Evolutionary conservation across 495 filamentous ascomycete genomes (phyloP).

Genomic region (Neurospora sp.): DNA sequence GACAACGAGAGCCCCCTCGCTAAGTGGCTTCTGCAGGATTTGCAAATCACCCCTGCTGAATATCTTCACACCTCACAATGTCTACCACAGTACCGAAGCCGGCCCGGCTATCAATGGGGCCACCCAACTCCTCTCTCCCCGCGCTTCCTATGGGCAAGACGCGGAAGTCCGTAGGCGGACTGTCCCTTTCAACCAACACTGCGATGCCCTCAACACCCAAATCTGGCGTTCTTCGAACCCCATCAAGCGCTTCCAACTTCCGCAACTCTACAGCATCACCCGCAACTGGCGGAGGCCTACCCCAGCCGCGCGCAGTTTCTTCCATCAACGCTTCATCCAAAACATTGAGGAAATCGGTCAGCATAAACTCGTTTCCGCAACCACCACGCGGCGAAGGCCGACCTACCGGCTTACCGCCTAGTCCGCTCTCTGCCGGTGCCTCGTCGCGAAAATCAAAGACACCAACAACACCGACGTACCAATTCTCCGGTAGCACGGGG

Average conservation of each 20-base stretch:
- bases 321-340: constrained; percentile 44
- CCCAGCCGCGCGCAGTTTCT: constrained; percentile 39
- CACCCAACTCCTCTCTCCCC: constrained; percentile 56
- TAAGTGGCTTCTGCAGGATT: neutral
- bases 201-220: constrained; percentile 41
- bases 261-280: constrained; percentile 33
- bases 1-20: neutral
- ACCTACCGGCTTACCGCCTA: constrained; percentile 45
- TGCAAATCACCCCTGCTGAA: neutral
- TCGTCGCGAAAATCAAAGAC: constrained; percentile 32
- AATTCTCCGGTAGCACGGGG: constrained; percentile 44
- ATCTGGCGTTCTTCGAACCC: constrained; percentile 45
- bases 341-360: constrained; percentile 72
- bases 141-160: constrained; percentile 62
- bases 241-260: constrained; percentile 43
- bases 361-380: constrained; percentile 87
- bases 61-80: constrained; percentile 28
- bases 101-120: constrained; percentile 49
- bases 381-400: constrained; percentile 58
- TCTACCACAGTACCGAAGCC: constrained; percentile 56
- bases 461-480: constrained; percentile 26
- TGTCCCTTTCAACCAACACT: constrained; percentile 38
- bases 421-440: constrained; percentile 43
- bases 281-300: constrained; percentile 30
- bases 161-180: constrained; percentile 46